Evolutionary conservation across 2,329 filamentous ascomycete genomes (phyloP), one percentile per base, ranked within the genome.

Genomic region (Aspergillus sp.): DNA sequence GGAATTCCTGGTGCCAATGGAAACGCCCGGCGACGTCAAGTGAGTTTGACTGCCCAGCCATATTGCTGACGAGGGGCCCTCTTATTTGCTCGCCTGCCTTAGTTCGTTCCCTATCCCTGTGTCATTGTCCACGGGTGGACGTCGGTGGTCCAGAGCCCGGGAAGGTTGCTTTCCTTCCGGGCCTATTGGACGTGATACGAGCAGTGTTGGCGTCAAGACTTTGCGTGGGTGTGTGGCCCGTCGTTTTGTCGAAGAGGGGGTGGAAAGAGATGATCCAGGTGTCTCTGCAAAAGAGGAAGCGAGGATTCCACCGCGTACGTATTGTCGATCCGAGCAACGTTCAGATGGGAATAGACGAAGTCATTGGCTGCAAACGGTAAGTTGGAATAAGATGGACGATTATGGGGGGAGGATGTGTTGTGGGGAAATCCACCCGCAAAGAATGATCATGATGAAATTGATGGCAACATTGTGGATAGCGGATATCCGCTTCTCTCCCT

Each of bases 161-260:
- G 19, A 49, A 45, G 49, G 26, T 30, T 45, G 32, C 42, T 42
- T 44, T 49, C 49, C 50, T 50, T 30, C 17, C 45, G 47, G 35
- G 48, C 56, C 55, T 44, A 62, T 62, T 62, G 60, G 58, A 36
- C 40, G 45, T 50, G 43, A 48, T 20, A 35, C 50, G 14, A 49
- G 50, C 26, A 47, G 33, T 54, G 50, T 54, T 58, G 57, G 57
- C 56, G 59, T 58, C 57, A 55, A 53, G 50, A 53, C 40, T 47
- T 40, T 26, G 36, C 17, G 43, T 50, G 17, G 30, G 24, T n/a
- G 35, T 30, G 26, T 11, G 35, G 35, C 3, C 1, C 16, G 14
- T 42, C 19, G 11, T 17, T 41, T 46, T 17, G 38, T 17, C 19
- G 14, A 30, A 46, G 30, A 30, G 45, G 45, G 8, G 24, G 35